Conservation (phyloP, 1,284 basidiomycete genomes). For the Vanrija sp. region DNA sequence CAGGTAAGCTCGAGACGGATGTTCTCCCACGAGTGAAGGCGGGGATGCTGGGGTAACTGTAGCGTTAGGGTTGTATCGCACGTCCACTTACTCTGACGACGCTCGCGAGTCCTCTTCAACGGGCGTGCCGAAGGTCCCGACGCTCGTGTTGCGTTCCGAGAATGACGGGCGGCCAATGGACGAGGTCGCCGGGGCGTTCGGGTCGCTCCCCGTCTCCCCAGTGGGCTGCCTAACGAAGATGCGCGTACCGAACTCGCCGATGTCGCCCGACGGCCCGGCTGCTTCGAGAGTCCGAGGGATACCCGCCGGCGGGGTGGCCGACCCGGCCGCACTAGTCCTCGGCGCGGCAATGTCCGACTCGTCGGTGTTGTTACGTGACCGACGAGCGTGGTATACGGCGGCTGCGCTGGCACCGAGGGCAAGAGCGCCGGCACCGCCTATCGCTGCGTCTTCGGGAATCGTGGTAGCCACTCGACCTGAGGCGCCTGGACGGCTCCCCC, state of each 20-base stretch:
- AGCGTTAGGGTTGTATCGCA: neutral
- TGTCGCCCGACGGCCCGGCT: neutral
- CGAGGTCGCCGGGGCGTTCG: neutral
- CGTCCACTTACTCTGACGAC: neutral
- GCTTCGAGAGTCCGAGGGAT: neutral
- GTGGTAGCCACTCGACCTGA: constrained; percentile 4
- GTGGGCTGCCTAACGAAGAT: neutral
- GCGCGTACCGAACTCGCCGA: constrained; percentile 14
- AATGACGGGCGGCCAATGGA: neutral
- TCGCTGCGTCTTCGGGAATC: constrained; percentile 11
- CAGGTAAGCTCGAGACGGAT: neutral
- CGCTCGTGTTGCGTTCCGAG: constrained; percentile 11
- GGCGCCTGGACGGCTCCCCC: neutral
- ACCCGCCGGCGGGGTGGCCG: too few relatives aligned
- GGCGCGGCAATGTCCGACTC: neutral
- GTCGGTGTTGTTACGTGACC: neutral
- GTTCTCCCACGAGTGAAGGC: neutral
- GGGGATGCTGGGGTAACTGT: too few relatives aligned
- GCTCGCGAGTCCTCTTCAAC: neutral
- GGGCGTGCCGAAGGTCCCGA: constrained; percentile 14
- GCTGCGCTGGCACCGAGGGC: neutral
- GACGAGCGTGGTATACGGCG: neutral
- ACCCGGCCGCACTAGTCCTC: too few relatives aligned
- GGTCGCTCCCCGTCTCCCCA: neutral
- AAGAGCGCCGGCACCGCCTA: neutral